Conservation (phyloP, 2,329 filamentous ascomycete genomes). For the Neofusicoccum sp. region DNA sequence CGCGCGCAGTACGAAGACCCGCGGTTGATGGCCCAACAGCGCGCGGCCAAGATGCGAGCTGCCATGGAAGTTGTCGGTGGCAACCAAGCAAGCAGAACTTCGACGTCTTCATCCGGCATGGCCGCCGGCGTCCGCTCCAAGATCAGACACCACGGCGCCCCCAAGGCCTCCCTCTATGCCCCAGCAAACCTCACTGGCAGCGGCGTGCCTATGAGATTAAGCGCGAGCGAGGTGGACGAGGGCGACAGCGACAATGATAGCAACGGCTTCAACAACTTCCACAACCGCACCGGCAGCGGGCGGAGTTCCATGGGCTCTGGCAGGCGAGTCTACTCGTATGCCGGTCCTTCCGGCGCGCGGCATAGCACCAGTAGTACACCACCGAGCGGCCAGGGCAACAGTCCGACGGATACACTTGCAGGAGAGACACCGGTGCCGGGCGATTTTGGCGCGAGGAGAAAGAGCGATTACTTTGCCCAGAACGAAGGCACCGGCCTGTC, state of each 20-base stretch:
- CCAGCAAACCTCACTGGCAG: conserved; percentile 72
- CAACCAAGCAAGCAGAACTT: conserved; percentile 36
- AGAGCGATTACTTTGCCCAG: conserved; percentile 43
- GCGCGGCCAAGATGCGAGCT: conserved; percentile 82
- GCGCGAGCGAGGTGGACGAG: conserved; percentile 91
- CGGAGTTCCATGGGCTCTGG: conserved; percentile 60
- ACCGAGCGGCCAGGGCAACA: conserved; percentile 47
- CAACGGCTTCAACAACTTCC: conserved; percentile 48
- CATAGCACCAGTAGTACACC: conserved; percentile 54
- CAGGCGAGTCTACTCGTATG: conserved; percentile 35
- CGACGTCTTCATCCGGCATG: conserved; percentile 35
- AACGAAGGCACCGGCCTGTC: conserved; percentile 41
- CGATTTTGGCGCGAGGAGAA: conserved; percentile 22
- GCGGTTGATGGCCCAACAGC: conserved; percentile 74
- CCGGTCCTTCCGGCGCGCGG: conserved; percentile 45
- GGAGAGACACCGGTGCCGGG: conserved; percentile 49
- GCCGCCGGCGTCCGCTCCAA: conserved; percentile 67
- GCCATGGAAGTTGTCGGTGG: conserved; percentile 77
- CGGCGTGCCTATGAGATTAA: conserved; percentile 85
- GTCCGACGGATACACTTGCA: conserved; percentile 37
- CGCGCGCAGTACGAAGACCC: conserved; percentile 90
- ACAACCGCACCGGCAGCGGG: conserved; percentile 71
- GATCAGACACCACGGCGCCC: conserved; percentile 83
- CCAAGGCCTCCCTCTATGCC: conserved; percentile 73
- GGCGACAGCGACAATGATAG: conserved; percentile 76